Evolutionary conservation across 2,329 filamentous ascomycete species (phyloP).

Genomic region (Trichoderma brevicompactum): DNA sequence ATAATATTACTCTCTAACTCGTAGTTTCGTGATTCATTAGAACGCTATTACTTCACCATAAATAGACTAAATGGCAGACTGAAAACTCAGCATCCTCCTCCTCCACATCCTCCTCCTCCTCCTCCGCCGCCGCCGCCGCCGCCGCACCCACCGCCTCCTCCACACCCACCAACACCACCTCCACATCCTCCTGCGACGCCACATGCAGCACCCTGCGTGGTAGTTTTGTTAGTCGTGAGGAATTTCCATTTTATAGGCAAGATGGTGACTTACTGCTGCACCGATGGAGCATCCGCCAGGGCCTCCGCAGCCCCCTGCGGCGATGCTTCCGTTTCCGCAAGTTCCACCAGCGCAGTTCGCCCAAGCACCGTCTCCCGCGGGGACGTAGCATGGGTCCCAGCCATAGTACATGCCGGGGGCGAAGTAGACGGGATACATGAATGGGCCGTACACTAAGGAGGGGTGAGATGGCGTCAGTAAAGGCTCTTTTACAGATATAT

Average conservation of each 20-base stretch:
- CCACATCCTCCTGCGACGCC: neutral
- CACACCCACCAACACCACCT: constrained; percentile 3
- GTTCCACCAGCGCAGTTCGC: constrained; percentile 53
- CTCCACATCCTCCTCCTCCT: constrained; percentile 46
- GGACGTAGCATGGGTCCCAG: constrained; percentile 45
- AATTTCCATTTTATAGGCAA: neutral
- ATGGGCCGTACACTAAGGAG: constrained; percentile 51
- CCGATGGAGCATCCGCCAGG: constrained; percentile 33
- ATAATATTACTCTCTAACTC: too few species aligned
- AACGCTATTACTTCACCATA: too few species aligned
- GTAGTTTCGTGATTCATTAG: too few species aligned
- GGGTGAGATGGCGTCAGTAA: neutral
- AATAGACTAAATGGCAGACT: too few species aligned
- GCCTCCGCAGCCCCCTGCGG: constrained; percentile 45
- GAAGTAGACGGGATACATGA: constrained; percentile 49
- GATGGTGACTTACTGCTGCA: constrained; percentile 14
- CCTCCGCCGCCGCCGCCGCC: constrained; percentile 18
- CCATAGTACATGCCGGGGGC: constrained; percentile 53
- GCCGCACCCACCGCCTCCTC: constrained; percentile 47
- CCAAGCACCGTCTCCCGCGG: constrained; percentile 43
- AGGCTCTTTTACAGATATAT: neutral
- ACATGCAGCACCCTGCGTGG: neutral
- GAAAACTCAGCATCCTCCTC: neutral
- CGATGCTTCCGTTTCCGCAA: constrained; percentile 50
- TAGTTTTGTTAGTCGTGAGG: neutral